These are phyloP conservation scores for Lactarius sanguifluus DNA, from an alignment of 768 basidiomycete genomes.

Conservation along the genomic window DNA sequence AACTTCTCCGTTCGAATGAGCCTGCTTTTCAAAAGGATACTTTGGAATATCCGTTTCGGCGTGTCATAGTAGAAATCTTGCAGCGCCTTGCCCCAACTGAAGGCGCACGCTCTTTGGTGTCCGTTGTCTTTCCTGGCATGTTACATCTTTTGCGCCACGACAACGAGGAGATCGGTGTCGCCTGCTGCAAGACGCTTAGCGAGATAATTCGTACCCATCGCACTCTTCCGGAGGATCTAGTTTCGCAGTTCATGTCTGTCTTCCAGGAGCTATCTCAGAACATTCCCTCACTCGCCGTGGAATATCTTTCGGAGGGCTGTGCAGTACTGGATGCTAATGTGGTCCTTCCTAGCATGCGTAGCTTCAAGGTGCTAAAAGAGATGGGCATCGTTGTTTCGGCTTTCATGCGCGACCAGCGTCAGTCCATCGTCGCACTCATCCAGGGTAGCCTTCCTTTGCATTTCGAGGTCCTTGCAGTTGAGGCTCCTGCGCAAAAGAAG, in stretches of 20 bases:
- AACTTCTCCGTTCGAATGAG: constrained; percentile 68
- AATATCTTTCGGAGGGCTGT: constrained; percentile 72
- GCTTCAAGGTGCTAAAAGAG: constrained; percentile 93
- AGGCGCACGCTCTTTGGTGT: constrained; percentile 64
- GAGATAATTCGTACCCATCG: constrained; percentile 84
- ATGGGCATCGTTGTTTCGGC: constrained; percentile 90
- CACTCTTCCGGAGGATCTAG: constrained; percentile 65
- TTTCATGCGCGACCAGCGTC: constrained; percentile 79
- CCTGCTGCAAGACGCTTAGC: constrained; percentile 87
- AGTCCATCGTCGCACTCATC: constrained; percentile 62
- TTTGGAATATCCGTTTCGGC: constrained; percentile 78
- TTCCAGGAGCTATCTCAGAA: constrained; percentile 78
- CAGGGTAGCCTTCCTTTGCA: constrained; percentile 72
- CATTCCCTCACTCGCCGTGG: constrained; percentile 67
- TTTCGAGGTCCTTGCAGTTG: constrained; percentile 72
- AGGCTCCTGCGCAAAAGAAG: constrained; percentile 78
- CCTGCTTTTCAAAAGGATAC: constrained; percentile 65
- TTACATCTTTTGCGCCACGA: constrained; percentile 81
- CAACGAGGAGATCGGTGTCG: constrained; percentile 93
- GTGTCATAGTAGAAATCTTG: constrained; percentile 83
- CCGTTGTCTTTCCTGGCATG: constrained; percentile 74
- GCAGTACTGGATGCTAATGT: constrained; percentile 51
- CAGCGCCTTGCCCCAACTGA: constrained; percentile 86
- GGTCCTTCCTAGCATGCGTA: constrained; percentile 70
- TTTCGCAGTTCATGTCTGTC: constrained; percentile 76